A percentile compares a stretch with the other conserved stretches of the same genome.
These are phyloP conservation scores for Serendipita sp. DNA, from an alignment of 768 basidiomycete species.

Conservation along the genomic window DNA sequence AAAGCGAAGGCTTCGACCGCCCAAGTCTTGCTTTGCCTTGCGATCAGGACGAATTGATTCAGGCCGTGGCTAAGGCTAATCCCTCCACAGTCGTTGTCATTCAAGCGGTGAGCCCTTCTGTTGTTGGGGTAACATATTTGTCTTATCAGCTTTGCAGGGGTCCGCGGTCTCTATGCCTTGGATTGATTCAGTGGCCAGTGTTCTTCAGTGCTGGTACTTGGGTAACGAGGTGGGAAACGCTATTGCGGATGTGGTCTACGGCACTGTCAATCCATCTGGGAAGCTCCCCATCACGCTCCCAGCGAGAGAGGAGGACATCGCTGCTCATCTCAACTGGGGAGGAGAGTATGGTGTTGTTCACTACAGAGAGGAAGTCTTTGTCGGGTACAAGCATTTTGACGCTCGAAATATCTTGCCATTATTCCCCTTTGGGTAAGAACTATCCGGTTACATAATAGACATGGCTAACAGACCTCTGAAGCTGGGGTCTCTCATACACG, in stretches of 20 bases:
- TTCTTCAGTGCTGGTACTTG: constrained; percentile 50
- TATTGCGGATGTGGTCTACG: constrained; percentile 49
- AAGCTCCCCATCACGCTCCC: constrained; percentile 49
- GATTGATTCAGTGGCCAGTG: constrained; percentile 35
- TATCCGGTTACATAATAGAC: neutral
- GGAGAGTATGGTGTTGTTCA: constrained; percentile 40
- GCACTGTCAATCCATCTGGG: constrained; percentile 44
- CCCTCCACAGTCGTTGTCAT: constrained; percentile 31
- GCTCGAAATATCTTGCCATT: constrained; percentile 36
- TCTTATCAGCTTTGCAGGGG: constrained; percentile 25
- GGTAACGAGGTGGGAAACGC: constrained; percentile 54
- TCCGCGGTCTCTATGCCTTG: constrained; percentile 66
- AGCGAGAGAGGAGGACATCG: constrained; percentile 41
- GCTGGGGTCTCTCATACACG: constrained; percentile 64
- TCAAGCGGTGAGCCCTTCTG: constrained; percentile 35
- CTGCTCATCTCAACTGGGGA: constrained; percentile 40
- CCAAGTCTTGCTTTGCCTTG: constrained; percentile 45
- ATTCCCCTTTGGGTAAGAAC: constrained; percentile 49
- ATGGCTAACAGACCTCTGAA: constrained; percentile 16
- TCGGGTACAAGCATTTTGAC: constrained; percentile 58
- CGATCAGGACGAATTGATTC: constrained; percentile 42
- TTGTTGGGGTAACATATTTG: neutral
- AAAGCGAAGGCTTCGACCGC: constrained; percentile 61
- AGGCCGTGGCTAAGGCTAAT: constrained; percentile 36
- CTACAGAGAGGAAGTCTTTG: constrained; percentile 47